These are phyloP conservation scores for Russula lepida DNA, from an alignment of 768 basidiomycete species.

Conservation along the genomic window DNA sequence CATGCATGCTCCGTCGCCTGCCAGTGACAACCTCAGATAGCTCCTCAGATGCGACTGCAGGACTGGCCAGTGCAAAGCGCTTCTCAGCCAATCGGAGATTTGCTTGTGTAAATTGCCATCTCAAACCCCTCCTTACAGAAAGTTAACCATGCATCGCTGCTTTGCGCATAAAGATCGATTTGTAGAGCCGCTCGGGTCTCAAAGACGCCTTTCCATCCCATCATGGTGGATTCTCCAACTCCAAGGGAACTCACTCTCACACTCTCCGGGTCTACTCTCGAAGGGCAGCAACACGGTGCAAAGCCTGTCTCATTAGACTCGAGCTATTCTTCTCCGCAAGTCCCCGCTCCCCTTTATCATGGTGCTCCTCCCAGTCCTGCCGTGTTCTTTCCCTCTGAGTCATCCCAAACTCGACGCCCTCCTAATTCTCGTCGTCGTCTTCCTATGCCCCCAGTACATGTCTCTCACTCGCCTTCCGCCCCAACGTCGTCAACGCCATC, in stretches of 20 bases:
- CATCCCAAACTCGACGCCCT: not conserved
- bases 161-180: not conserved
- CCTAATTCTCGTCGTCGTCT: slow-evolving; percentile 1
- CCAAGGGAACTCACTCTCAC: not conserved
- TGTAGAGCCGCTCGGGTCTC: not conserved
- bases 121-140: not conserved
- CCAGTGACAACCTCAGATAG: too few species aligned
- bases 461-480: not conserved
- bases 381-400: not conserved
- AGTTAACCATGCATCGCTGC: not conserved
- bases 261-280: not conserved
- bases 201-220: not conserved
- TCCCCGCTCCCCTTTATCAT: not conserved
- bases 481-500: not conserved
- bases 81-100: not conserved
- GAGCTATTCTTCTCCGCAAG: not conserved
- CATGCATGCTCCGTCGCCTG: too few species aligned
- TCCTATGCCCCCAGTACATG: not conserved
- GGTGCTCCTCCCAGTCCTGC: not conserved
- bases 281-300: not conserved
- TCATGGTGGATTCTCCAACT: not conserved
- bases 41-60: not conserved
- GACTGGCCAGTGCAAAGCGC: not conserved
- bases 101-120: not conserved
- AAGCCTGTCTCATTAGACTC: not conserved